Evolutionary conservation across 129 eudicot genomes (phyloP), one percentile per base, ranked within the genome.

Genomic region (Glebionis coronaria): DNA sequence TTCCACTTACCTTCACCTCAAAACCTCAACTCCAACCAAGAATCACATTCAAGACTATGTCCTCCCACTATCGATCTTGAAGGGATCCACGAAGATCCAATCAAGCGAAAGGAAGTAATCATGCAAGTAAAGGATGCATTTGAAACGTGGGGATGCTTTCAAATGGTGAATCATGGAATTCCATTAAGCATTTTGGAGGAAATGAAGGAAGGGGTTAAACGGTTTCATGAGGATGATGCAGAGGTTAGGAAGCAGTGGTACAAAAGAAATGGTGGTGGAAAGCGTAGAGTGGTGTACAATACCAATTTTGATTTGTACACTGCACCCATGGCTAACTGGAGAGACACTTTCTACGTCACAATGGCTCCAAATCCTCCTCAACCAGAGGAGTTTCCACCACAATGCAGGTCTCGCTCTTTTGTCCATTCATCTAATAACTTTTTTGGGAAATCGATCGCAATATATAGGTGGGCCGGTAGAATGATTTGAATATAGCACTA

Each of bases 101-200:
- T 15, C 3, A 25, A 12, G 35, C 9, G 62, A 25, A 23, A 23
- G 16, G 15, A 60, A 15, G 59, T 73, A 9, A 10, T 76, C 3
- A 56, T 51, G 5, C 12, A 72, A 31, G 46, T 83, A 45, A 44
- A 71, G 44, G 49, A 47, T 18, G 79, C 84, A 16, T 65, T 72
- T 12, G 82, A 72, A 42, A 76, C 28, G 0, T 80, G 82, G 82
- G 85, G 88, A 4, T 76, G 80, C 56, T 83, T 83, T 56, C 84
- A 76, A 68, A 63, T 83, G 7, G 69, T 76, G 18, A 76, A 76
- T 76, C 88, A 83, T 50, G 82, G 80, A 7, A 76, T 79, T 0
- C 88, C 82, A 10, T 49, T 12, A 25, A 70, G 35, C 18, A 67
- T 83, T 6, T 0, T 77, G 76, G 70, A 63, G 5, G 72, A 72